These are phyloP conservation scores for Fusarium ramigenum DNA, from an alignment of 2,329 filamentous ascomycete genomes.

Conservation along the genomic window DNA sequence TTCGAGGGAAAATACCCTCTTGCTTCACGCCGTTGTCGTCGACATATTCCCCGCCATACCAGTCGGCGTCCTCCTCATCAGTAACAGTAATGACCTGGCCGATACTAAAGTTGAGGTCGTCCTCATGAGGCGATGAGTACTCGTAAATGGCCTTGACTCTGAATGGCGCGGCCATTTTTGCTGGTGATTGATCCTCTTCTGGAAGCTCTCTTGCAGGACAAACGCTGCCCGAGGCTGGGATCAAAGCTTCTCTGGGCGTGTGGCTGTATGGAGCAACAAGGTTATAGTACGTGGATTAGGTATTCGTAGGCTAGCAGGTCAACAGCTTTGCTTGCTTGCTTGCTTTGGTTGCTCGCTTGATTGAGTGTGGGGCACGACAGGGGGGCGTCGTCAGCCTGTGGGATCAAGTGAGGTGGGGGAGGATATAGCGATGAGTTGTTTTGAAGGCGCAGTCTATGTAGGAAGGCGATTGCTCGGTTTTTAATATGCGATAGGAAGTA, in stretches of 20 bases:
- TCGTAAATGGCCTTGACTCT: constrained; percentile 97
- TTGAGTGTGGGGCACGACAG: constrained; percentile 45
- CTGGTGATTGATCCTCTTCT: constrained; percentile 48
- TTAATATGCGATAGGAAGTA: constrained; percentile 11
- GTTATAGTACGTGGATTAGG: constrained; percentile 25
- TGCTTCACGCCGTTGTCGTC: constrained; percentile 78
- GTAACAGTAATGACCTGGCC: constrained; percentile 95
- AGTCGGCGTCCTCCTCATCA: constrained; percentile 91
- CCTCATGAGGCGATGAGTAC: constrained; percentile 91
- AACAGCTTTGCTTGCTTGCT: constrained; percentile 31
- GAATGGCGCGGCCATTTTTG: constrained; percentile 77
- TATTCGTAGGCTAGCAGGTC: constrained; percentile 30
- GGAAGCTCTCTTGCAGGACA: constrained; percentile 42
- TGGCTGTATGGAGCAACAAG: constrained; percentile 39
- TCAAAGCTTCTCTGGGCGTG: constrained; percentile 40
- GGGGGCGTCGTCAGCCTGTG: constrained; percentile 45
- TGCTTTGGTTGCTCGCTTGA: constrained; percentile 32
- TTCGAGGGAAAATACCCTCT: constrained; percentile 91
- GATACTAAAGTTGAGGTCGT: constrained; percentile 86
- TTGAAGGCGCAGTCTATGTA: constrained; percentile 30
- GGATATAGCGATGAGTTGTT: constrained; percentile 20
- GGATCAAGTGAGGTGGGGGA: constrained; percentile 40
- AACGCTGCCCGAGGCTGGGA: constrained; percentile 44
- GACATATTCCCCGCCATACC: constrained; percentile 89
- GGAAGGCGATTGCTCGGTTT: constrained; percentile 29